phyloP scores from a whole-genome alignment of 768 basidiomycete species.

The Trametes sanguinea region DNA sequence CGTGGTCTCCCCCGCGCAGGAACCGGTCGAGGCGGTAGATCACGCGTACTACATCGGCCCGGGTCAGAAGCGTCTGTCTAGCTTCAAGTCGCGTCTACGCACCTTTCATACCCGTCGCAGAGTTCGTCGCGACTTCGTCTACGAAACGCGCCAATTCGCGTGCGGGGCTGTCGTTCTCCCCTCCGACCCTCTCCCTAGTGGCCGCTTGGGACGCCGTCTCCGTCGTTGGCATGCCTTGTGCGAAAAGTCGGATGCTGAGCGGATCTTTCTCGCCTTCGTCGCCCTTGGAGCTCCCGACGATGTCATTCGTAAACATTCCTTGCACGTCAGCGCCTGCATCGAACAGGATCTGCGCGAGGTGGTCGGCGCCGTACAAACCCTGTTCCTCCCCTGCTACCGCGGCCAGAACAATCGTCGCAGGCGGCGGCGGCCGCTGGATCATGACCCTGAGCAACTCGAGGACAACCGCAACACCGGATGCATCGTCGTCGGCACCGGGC shows the following conservation, averaged over 20 bases:
- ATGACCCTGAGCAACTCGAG: constrained; percentile 56
- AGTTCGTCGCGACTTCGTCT: constrained; percentile 51
- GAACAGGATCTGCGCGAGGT: constrained; percentile 47
- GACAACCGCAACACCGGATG: constrained; percentile 53
- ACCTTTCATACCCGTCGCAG: constrained; percentile 53
- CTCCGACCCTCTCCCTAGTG: constrained; percentile 44
- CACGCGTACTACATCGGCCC: constrained; percentile 43
- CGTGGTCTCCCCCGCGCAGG: constrained; percentile 58
- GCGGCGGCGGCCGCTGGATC: constrained; percentile 44
- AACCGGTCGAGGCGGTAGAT: constrained; percentile 56
- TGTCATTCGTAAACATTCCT: constrained; percentile 60
- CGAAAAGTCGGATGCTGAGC: constrained; percentile 53
- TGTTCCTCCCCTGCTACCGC: constrained; percentile 56
- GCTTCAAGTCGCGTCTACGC: constrained; percentile 18
- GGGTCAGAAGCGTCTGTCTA: not conserved
- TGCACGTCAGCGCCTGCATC: constrained; percentile 50
- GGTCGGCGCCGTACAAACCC: constrained; percentile 49
- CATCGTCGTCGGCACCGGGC: constrained; percentile 58
- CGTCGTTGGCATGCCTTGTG: constrained; percentile 49
- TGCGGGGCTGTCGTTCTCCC: constrained; percentile 56
- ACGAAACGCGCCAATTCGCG: constrained; percentile 54
- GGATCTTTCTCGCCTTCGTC: constrained; percentile 50
- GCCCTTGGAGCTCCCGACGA: constrained; percentile 52
- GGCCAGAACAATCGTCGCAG: constrained; percentile 54
- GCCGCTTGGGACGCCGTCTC: constrained; percentile 42